Evolutionary conservation across 441 rosid genomes (phyloP), one percentile per base, ranked within the genome.

Genomic region (Populus hybrid): DNA sequence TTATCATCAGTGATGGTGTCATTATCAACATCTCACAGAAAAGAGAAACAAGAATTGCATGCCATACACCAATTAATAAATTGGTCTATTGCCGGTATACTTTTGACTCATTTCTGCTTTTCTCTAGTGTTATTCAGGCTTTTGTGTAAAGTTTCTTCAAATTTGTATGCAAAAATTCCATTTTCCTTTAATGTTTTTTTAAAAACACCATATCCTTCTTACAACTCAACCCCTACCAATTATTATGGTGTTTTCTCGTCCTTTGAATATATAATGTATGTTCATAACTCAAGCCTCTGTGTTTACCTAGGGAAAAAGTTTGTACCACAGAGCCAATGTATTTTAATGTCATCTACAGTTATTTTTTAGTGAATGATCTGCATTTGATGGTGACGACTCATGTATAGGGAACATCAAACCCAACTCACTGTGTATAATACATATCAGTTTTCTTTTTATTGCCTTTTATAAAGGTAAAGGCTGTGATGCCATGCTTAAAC

Each of bases 21-120:
- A 35, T 67, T 93, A 65, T 90, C 98, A n/a, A 93, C 99, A 53
- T 88, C 95, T 76, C 95, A 95, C 84, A 83, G 99, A 85, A 88
- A 94, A 79, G 87, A 91, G 87, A 95, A 93, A 79, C 97, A 87
- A 84, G 95, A 92, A 85, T 86, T 95, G 79, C 97, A 87, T 75
- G 75, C 85, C 18, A 57, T 87, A 73, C 99, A 95, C 86, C 97
- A 92, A 89, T 75, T 93, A 80, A 87, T 92, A 78, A 95, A 89
- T 81, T 95, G 98, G 98, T 85, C 79, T 64, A 84, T 89, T 75
- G 92, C 95, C 40, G 97, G 98, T 95, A 90, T 84, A 77, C 59
- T 73, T 71, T 79, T 50, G 2, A 28, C 26, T 69, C 73, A 26
- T 21, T 23, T 75, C 74, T 57, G 26, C 32, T 42, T 28, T 68